Evolutionary conservation across 192 early-diverging fungal species (phyloP), one percentile per base, ranked within the genome.

Genomic region (Chytriomyces confervae): DNA sequence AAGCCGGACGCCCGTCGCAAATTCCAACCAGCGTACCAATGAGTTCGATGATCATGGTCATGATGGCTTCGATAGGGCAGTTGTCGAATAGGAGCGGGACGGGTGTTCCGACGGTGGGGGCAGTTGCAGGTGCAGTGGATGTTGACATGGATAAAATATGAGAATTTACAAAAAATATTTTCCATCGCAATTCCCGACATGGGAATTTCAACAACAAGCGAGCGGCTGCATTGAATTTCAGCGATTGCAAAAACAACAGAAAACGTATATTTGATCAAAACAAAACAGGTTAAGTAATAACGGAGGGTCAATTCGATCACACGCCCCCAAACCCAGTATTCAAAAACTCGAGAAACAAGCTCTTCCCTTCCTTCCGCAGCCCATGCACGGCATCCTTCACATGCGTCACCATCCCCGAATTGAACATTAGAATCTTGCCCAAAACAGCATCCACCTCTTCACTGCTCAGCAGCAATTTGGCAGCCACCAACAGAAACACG

Each of bases 21-120:
- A 27, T 23, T 20, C 51, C 45, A 69, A n/a, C 44, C 10, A 9
- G 18, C 61, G 24, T 51, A 78, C 74, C 76, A 1, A 81, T 43
- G 77, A 81, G 79, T 50, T 81, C 80, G 23, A 81, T 76, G 20
- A 81, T 78, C 80, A 81, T 81, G 6, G 53, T 62, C 9, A 81
- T 24, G n/a, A 81, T 69, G 27, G 62, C 77, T 75, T 79, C 74
- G 7, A 64, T 18, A 44, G 75, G 69, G 48, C 73, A 80, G 69
- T 80, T 69, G 60, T 63, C 79, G 49, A 79, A 80, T 29, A 66
- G 23, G 49, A 66, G 72, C 13, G 79, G 74, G 0, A 79, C 66
- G 11, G 20, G 11, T 74, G 46, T 36, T 5, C 50, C 51, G 66
- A 4, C 36, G 5, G 66, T 2, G 27, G 5, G 2, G 51, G 18